Base-by-base conservation (phyloP, 1,139 yeast genomes). In the Kurtzmaniella quercitrusa region DNA sequence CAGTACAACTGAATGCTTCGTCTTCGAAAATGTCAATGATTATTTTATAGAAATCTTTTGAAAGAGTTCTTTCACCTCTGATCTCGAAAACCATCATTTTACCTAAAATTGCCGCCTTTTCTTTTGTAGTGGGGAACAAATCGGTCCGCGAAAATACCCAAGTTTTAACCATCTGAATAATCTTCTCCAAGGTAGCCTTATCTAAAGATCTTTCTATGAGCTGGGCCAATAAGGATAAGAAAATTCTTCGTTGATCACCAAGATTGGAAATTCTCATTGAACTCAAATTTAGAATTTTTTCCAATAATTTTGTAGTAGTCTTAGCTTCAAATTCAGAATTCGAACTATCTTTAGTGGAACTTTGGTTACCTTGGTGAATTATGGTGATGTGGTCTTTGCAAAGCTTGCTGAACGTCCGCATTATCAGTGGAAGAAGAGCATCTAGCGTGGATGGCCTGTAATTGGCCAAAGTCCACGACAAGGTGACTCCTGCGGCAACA, bases 51-150 rank as follows among this genome's bases (percentile, higher is more conserved):
- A 89, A 93, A 51, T 84, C 83, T 51, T 82, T 83, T 0, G 95
- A 82, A 43, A 94, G 75, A 1, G 86, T 79, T 4, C 86, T 79
- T 55, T 90, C 96, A 9, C 95, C 95, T 50, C 96, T 76, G 37
- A 83, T 75, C 56, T 93, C 98, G 58, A 89, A 91, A 0, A 88
- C 88, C 78, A 91, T 81, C 97, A 94, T 91, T 60, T 94, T 94
- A 12, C 94, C 81, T 47, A 94, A 70, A 42, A 94, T 84, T 0
- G 96, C 97, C 1, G 98, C 97, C 60, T 94, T 93, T 58, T 94
- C 98, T 59, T 94, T 94, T 4, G 88, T 84, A 0, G 98, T 90
- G 2, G 98, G 98, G 70, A 91, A 91, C 34, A 88, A 75, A 51
- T 90, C 95, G 1, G 81, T 72, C 46, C 85, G 81, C 2, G 90